Evolutionary conservation across 2,329 filamentous ascomycete species (phyloP).

Genomic region (Coniochaeta prunicola): DNA sequence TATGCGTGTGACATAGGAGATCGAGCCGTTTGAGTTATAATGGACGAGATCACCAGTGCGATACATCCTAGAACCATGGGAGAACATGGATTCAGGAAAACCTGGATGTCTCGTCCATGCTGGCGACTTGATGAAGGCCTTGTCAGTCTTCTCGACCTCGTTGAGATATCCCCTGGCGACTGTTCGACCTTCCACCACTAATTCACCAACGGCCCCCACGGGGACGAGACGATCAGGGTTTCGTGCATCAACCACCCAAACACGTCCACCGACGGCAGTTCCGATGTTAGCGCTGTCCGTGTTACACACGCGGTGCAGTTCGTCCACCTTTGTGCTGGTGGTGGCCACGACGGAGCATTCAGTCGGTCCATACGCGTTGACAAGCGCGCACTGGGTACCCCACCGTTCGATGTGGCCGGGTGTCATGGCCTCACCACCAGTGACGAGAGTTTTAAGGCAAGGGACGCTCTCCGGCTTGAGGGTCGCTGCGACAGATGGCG

Average conservation of each 20-base stretch:
- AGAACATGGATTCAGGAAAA: slow-evolving; percentile 8
- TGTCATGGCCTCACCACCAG: slow-evolving; percentile 19
- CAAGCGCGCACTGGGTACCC: slow-evolving; percentile 12
- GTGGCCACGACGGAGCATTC: slow-evolving; percentile 15
- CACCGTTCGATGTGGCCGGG: slow-evolving; percentile 13
- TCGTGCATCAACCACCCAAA: slow-evolving; percentile 43
- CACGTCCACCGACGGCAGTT: slow-evolving; percentile 11
- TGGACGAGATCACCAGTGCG: slow-evolving; percentile 53
- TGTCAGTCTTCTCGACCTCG: slow-evolving; percentile 48
- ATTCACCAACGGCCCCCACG: slow-evolving; percentile 41
- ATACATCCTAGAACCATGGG: slow-evolving; percentile 35
- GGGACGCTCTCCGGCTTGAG: slow-evolving; percentile 18
- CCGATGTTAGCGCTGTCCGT: slow-evolving; percentile 16
- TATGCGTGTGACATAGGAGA: slow-evolving; percentile 54
- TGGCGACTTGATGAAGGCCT: slow-evolving; percentile 50
- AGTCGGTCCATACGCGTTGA: slow-evolving; percentile 19
- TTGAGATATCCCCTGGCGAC: slow-evolving; percentile 56
- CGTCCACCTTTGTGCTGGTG: slow-evolving; percentile 14
- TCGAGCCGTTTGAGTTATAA: slow-evolving; percentile 43
- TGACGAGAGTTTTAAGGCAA: slow-evolving; percentile 16
- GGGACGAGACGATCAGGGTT: slow-evolving; percentile 39
- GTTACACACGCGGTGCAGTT: slow-evolving; percentile 8
- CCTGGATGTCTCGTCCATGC: slow-evolving; percentile 30
- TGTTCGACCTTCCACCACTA: slow-evolving; percentile 51
- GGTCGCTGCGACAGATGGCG: slow-evolving; percentile 19